Evolutionary conservation across 805 yeast genomes (phyloP).

Genomic region (Kluyveromyces wickerhamii): DNA sequence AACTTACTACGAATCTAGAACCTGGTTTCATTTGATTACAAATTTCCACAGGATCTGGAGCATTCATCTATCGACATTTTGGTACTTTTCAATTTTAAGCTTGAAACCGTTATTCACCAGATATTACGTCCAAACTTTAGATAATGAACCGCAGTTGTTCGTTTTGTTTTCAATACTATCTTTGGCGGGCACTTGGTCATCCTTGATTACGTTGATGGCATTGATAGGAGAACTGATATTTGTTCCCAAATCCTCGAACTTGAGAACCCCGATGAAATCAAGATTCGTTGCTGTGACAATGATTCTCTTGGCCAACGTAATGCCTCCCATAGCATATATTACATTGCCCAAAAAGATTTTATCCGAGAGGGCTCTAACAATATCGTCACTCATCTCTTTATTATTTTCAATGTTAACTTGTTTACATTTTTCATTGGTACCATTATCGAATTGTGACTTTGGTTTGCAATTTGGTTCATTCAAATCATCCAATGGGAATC

Average conservation of each 20-base stretch:
- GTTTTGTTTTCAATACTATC: conserved; percentile 50
- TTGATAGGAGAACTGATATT: conserved; percentile 48
- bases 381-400: conserved; percentile 42
- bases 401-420: conserved; percentile 40
- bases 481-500: neutral
- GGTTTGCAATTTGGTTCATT: neutral
- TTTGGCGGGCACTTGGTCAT: conserved; percentile 56
- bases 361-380: conserved; percentile 27
- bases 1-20: conserved; percentile 64
- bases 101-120: conserved; percentile 58
- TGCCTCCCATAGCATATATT: conserved; percentile 42
- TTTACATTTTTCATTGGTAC: conserved; percentile 43
- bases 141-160: conserved; percentile 53
- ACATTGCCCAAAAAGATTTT: conserved; percentile 24
- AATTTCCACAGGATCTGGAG: conserved; percentile 77
- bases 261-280: conserved; percentile 33
- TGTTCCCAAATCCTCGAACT: conserved; percentile 53
- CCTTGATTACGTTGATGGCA: conserved; percentile 47
- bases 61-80: conserved; percentile 61
- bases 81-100: conserved; percentile 67
- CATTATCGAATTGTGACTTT: conserved; percentile 27
- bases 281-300: conserved; percentile 37
- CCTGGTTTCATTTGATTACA: conserved; percentile 65
- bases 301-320: conserved; percentile 36
- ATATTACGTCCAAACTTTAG: conserved; percentile 41